These are phyloP conservation scores for Talaromyces adpressus DNA, from an alignment of 495 filamentous ascomycete genomes.

Conservation along the genomic window DNA sequence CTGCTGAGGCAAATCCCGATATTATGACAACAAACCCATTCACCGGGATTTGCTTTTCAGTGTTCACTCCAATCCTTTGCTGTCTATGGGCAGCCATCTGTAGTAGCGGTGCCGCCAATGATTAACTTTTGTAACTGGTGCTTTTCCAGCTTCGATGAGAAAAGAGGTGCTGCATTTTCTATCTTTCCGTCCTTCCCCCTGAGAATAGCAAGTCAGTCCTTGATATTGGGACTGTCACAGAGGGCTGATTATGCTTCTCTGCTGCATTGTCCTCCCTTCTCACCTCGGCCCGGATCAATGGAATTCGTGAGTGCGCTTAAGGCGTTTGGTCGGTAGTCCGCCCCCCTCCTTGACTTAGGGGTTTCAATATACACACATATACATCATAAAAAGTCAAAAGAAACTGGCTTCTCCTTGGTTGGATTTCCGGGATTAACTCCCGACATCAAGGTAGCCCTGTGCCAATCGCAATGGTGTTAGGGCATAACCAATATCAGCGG, in stretches of 20 bases:
- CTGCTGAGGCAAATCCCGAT: constrained; percentile 1
- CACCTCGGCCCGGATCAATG: constrained; percentile 2
- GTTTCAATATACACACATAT: not conserved
- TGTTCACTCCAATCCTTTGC: not conserved
- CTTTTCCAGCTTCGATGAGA: not conserved
- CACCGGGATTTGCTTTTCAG: constrained; percentile 4
- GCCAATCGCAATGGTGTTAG: constrained; percentile 24
- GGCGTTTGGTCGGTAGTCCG: not conserved
- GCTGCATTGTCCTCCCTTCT: not conserved
- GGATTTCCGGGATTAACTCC: not conserved
- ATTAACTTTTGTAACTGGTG: not conserved
- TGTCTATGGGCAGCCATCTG: not conserved
- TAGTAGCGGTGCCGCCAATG: not conserved
- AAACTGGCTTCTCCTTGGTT: not conserved
- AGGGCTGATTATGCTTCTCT: constrained; percentile 3
- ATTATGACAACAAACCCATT: not conserved
- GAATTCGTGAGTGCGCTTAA: not conserved
- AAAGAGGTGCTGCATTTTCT: not conserved
- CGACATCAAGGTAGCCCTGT: not conserved
- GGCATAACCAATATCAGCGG: constrained; percentile 6
- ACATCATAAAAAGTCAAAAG: not conserved
- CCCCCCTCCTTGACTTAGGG: constrained; percentile 1
- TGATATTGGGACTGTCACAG: not conserved
- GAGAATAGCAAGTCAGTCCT: not conserved
- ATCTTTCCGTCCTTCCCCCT: not conserved